Percentiles rank a stretch among this genome's conserved stretches.
phyloP scores from a whole-genome alignment of 768 basidiomycete species.

The Boletus rubescentipes region DNA sequence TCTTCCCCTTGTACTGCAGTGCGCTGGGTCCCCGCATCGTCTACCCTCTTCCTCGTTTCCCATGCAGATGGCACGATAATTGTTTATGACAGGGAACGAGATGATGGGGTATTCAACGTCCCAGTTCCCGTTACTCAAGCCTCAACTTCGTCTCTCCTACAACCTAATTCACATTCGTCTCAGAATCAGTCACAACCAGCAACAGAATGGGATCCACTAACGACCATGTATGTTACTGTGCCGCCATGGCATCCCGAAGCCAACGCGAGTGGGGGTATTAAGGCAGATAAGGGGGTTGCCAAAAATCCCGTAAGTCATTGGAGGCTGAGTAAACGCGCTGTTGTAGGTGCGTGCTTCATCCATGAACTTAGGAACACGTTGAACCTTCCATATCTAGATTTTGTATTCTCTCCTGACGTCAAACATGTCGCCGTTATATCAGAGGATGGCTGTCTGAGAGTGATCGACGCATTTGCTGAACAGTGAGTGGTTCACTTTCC shows the following conservation, averaged over 20 bases:
- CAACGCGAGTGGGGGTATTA: constrained; percentile 30
- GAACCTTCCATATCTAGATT: constrained; percentile 48
- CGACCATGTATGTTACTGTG: constrained; percentile 75
- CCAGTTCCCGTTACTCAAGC: constrained; percentile 45
- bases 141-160: constrained; percentile 28
- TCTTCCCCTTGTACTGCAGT: constrained; percentile 85
- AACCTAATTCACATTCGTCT: constrained; percentile 29
- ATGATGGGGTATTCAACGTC: constrained; percentile 74
- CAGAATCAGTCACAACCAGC: constrained; percentile 24
- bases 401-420: constrained; percentile 92
- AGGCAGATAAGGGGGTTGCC: constrained; percentile 61
- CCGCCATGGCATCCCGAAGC: constrained; percentile 82
- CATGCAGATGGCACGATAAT: constrained; percentile 89
- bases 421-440: constrained; percentile 87
- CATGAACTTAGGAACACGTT: background rate
- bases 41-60: constrained; percentile 80
- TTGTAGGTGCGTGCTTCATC: constrained; percentile 58
- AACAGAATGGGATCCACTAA: constrained; percentile 72
- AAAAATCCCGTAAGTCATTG: constrained; percentile 94
- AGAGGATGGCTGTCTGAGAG: constrained; percentile 88
- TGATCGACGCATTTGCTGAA: constrained; percentile 86
- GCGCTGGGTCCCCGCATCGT: constrained; percentile 81
- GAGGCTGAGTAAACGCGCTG: constrained; percentile 68
- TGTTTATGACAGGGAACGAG: constrained; percentile 88
- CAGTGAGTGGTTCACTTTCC: constrained; percentile 50